phyloP scores from a whole-genome alignment of 1,139 yeast species.

The Tardiomyces depauwii region DNA sequence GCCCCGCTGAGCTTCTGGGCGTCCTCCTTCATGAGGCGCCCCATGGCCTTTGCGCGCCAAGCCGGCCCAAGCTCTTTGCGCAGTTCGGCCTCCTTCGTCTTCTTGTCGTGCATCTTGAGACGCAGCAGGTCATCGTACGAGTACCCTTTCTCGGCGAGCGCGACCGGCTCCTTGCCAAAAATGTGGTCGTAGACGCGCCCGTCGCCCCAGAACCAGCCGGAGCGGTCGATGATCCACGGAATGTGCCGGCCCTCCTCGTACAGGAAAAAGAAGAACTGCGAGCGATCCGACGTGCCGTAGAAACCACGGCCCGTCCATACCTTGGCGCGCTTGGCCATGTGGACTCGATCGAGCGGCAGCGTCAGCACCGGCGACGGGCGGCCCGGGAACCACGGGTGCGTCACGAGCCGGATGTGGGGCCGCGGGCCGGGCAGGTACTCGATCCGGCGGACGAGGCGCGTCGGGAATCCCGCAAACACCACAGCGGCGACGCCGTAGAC shows the following conservation, averaged over 20 bases:
- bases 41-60: slow-evolving; percentile 26
- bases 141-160: slow-evolving; percentile 66
- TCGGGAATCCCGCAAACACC: slow-evolving; percentile 43
- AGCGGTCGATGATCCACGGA: slow-evolving; percentile 74
- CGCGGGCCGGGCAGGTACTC: slow-evolving; percentile 55
- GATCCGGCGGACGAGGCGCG: slow-evolving; percentile 61
- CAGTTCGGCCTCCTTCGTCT: slow-evolving; percentile 23
- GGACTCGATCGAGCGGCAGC: slow-evolving; percentile 45
- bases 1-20: slow-evolving; percentile 9
- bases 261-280: slow-evolving; percentile 62
- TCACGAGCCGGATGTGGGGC: slow-evolving; percentile 48
- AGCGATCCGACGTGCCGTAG: slow-evolving; percentile 70
- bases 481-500: slow-evolving; percentile 32
- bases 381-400: slow-evolving; percentile 70
- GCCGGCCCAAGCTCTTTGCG: slow-evolving; percentile 29
- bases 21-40: slow-evolving; percentile 25
- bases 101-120: slow-evolving; percentile 19
- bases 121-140: slow-evolving; percentile 45
- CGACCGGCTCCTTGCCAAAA: slow-evolving; percentile 67
- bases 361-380: slow-evolving; percentile 66
- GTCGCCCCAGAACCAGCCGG: slow-evolving; percentile 87
- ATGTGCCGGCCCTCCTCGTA: slow-evolving; percentile 44
- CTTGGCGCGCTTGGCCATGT: slow-evolving; percentile 50
- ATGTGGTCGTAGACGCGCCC: slow-evolving; percentile 74
- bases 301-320: slow-evolving; percentile 82